These are phyloP conservation scores for Heterobasidion irregulare DNA, from an alignment of 1,284 basidiomycete species.

Conservation along the genomic window DNA sequence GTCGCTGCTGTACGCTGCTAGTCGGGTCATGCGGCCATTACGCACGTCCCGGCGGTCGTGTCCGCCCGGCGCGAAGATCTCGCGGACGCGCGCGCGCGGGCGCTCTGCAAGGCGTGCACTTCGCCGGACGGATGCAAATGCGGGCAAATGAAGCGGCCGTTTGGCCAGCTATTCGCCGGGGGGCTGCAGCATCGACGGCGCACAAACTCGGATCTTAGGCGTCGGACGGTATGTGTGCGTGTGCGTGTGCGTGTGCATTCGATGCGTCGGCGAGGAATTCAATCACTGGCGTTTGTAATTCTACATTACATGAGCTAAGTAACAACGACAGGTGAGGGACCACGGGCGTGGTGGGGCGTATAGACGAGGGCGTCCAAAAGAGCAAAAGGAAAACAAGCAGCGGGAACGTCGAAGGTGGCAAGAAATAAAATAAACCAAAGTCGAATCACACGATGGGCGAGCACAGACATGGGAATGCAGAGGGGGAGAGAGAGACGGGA, in stretches of 20 bases:
- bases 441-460: not conserved
- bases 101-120: no score
- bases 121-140: no score
- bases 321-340: not conserved
- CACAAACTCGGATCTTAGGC: no score
- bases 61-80: no score
- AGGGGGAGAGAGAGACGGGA: not conserved
- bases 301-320: conserved; percentile 11
- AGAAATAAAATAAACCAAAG: conserved; percentile 14
- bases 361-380: not conserved
- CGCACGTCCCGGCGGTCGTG: no score
- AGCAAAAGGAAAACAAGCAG: not conserved
- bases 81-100: no score
- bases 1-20: no score
- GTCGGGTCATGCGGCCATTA: no score
- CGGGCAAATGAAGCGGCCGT: no score
- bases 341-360: not conserved
- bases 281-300: conserved; percentile 11
- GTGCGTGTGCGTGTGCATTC: not conserved
- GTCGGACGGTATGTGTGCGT: not conserved
- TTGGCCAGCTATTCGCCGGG: no score
- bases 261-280: not conserved
- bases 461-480: not conserved
- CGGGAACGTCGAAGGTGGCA: not conserved
- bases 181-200: no score